Evolutionary conservation across 208 protist species (phyloP), one percentile per base, ranked within the genome.

Genomic region (Novymonas esmeraldas): DNA sequence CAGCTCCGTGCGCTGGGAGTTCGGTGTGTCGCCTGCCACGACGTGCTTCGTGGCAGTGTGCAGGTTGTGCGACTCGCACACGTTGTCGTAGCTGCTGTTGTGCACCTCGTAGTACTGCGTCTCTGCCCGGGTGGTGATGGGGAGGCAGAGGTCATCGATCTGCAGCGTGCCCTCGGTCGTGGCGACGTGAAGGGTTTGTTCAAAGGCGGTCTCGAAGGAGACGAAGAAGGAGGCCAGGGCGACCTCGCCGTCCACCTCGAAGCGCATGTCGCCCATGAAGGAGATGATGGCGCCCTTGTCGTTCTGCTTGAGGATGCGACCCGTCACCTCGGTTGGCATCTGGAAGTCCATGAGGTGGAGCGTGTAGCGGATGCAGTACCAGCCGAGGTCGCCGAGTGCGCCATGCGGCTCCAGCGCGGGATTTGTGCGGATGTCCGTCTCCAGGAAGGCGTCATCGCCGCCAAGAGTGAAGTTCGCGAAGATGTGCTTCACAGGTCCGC

Each of bases 321-420:
- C 81, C 24, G 75, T 80, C 41, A 91, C 79, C 33, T 80, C 56
- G 1, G 56, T 58, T 3, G 81, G 81, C 73, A 84, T 74, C n/a
- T 45, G 50, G 20, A 79, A 77, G 41, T 79, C 57, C 73, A 91
- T 83, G n/a, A 90, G 33, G 63, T 90, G 84, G 31, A 90, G 56
- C 16, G 78, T 72, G 34, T 67, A 77, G 42, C 84, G 77, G 44
- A 87, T 76, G 57, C 71, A 76, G 64, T 84, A 87, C 82, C 85
- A 89, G 18, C 79, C 85, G 20, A 89, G 28, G 48, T 92, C 85
- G 2, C 82, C 85, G 4, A 89, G 71, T 4, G 59, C 73, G 6
- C 82, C 85, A 28, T 84, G 74, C 22, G 85, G 80, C 60, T 85
- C 80, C 4, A 87, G 71, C 6, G 28, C 33, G 0, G 82, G 71